These are phyloP conservation scores for Calonectria hongkongensis DNA, from an alignment of 2,329 filamentous ascomycete genomes.

Conservation along the genomic window DNA sequence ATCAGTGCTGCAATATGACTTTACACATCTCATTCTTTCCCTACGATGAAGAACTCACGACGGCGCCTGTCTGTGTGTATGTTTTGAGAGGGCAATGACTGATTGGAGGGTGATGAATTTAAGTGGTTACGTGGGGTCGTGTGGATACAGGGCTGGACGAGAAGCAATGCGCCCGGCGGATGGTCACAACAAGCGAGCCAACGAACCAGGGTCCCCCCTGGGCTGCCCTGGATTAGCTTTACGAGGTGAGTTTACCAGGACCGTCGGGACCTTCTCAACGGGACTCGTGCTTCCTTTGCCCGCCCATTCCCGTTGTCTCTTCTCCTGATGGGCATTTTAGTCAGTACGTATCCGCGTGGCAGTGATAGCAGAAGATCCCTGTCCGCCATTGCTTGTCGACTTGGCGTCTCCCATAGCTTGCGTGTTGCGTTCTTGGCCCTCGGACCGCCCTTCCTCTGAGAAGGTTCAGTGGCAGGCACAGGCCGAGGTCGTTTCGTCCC, in stretches of 20 bases:
- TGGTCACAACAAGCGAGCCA: slow-evolving; percentile 9
- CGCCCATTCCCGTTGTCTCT: neutral
- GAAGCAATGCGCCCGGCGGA: slow-evolving; percentile 28
- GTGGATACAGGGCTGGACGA: slow-evolving; percentile 22
- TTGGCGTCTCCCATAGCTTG: slow-evolving; percentile 20
- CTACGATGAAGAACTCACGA: neutral
- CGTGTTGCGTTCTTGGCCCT: slow-evolving; percentile 14
- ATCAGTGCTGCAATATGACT: neutral
- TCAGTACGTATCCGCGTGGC: slow-evolving; percentile 1
- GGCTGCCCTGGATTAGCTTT: slow-evolving; percentile 22
- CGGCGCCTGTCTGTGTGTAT: slow-evolving; percentile 1
- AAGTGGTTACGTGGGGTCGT: slow-evolving; percentile 23
- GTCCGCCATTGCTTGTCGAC: slow-evolving; percentile 7
- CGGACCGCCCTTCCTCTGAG: slow-evolving; percentile 12
- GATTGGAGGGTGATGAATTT: slow-evolving; percentile 24
- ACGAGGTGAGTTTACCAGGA: slow-evolving; percentile 6
- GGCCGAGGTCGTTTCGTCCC: slow-evolving; percentile 17
- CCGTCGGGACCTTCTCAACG: slow-evolving; percentile 7
- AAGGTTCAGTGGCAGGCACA: slow-evolving; percentile 21
- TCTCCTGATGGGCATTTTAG: slow-evolving; percentile 17
- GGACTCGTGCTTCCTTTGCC: neutral
- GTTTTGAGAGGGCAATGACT: slow-evolving; percentile 1
- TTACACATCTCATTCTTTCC: neutral
- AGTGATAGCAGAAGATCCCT: slow-evolving; percentile 3
- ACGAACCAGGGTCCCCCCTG: slow-evolving; percentile 21